These are phyloP conservation scores for Ceriops tagal DNA, from an alignment of 345 rosid species.

Conservation along the genomic window DNA sequence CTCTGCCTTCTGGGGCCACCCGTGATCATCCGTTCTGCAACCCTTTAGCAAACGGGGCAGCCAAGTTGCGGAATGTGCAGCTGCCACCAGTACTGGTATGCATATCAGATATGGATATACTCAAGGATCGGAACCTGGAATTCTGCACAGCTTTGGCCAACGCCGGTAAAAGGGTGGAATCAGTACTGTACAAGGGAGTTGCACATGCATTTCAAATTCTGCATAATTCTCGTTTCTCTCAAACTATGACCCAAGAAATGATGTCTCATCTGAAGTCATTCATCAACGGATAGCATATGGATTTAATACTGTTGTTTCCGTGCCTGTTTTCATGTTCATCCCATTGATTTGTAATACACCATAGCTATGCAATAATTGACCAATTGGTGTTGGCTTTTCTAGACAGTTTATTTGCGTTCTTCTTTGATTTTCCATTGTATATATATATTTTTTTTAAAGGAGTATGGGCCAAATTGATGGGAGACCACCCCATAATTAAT, in stretches of 20 bases:
- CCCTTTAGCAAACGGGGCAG: constrained; percentile 15
- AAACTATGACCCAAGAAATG: constrained; percentile 53
- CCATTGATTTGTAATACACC: not conserved
- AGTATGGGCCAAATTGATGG: no score
- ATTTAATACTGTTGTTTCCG: not conserved
- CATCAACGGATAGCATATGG: constrained; percentile 26
- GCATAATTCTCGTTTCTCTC: constrained; percentile 37
- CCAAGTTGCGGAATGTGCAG: constrained; percentile 11
- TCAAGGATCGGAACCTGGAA: constrained; percentile 57
- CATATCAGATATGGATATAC: constrained; percentile 43
- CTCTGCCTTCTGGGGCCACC: constrained; percentile 24
- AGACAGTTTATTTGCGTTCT: not conserved
- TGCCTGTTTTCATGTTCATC: not conserved
- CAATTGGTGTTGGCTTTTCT: not conserved
- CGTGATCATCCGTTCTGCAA: constrained; percentile 31
- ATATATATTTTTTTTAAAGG: no score
- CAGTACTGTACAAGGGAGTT: constrained; percentile 54
- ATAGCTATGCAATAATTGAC: not conserved
- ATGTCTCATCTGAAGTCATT: constrained; percentile 52
- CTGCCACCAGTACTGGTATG: constrained; percentile 17
- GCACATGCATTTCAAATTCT: constrained; percentile 77
- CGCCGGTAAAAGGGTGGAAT: constrained; percentile 56
- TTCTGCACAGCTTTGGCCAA: constrained; percentile 46
- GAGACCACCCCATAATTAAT: no score
- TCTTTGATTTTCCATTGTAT: not conserved